These are phyloP conservation scores for Arabis alpina DNA, from an alignment of 345 rosid species.

Conservation along the genomic window DNA sequence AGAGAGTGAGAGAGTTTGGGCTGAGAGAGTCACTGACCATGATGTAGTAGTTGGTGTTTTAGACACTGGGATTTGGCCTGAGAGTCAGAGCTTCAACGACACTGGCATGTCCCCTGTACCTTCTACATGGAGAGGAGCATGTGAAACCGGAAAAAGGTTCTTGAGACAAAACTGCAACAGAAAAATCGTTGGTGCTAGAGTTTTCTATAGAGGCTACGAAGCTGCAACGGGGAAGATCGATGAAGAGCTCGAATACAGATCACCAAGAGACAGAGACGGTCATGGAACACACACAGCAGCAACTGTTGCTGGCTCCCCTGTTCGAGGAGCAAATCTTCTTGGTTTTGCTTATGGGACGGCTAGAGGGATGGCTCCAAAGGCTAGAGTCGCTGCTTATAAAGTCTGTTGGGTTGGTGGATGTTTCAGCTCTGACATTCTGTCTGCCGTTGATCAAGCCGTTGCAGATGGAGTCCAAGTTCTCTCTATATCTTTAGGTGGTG, in stretches of 20 bases:
- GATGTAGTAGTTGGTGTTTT: conserved; percentile 82
- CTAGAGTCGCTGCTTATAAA: conserved; percentile 75
- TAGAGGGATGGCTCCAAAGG: conserved; percentile 78
- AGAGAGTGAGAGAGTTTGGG: conserved; percentile 53
- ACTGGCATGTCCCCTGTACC: conserved; percentile 63
- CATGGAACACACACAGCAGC: conserved; percentile 91
- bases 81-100: conserved; percentile 69
- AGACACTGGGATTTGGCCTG: conserved; percentile 87
- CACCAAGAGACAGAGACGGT: conserved; percentile 77
- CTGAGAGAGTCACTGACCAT: conserved; percentile 53
- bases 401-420: conserved; percentile 83
- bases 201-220: conserved; percentile 65
- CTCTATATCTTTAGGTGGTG: conserved; percentile 83
- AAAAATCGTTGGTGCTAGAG: conserved; percentile 78
- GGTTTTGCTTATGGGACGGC: conserved; percentile 82
- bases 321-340: conserved; percentile 59
- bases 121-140: conserved; percentile 67
- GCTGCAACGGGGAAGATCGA: conserved; percentile 64
- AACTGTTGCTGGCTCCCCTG: conserved; percentile 72
- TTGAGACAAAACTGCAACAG: conserved; percentile 56
- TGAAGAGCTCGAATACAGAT: conserved; percentile 62
- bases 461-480: conserved; percentile 77
- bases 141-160: conserved; percentile 66
- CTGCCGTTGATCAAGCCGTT: conserved; percentile 76
- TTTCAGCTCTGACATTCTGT: conserved; percentile 72